A percentile compares a stretch with the other conserved stretches of the same genome.
Conservation (phyloP, 2,329 filamentous ascomycete species). For the Penicillium hordei region DNA sequence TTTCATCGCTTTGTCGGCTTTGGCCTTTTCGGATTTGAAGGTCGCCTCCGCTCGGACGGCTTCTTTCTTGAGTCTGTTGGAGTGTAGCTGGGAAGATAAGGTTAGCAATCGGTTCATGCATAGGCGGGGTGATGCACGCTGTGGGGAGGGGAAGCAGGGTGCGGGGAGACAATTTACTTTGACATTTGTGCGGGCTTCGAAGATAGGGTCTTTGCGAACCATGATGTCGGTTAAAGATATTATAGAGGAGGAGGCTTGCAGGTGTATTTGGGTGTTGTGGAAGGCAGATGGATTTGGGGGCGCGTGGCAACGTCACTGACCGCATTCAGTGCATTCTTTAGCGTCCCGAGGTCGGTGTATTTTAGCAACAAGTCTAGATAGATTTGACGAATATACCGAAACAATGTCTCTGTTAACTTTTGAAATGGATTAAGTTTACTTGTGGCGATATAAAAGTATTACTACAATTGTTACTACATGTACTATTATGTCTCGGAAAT, state of each 20-base stretch:
- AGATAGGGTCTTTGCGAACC: slow-evolving; percentile 44
- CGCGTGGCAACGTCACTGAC: slow-evolving; percentile 30
- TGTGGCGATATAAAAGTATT: neutral
- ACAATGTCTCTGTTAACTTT: neutral
- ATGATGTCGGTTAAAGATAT: slow-evolving; percentile 26
- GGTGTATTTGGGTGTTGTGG: neutral
- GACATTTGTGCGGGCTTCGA: slow-evolving; percentile 45
- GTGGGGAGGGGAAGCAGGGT: neutral
- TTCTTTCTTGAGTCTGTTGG: slow-evolving; percentile 50
- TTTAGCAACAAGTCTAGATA: neutral
- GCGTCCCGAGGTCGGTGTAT: slow-evolving; percentile 2
- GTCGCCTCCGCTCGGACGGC: slow-evolving; percentile 48
- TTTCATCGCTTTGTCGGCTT: slow-evolving; percentile 50
- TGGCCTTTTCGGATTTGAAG: slow-evolving; percentile 49
- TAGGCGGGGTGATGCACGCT: neutral
- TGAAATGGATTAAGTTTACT: neutral
- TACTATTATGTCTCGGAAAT: neutral
- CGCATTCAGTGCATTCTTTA: slow-evolving; percentile 23
- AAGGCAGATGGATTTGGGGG: slow-evolving; percentile 8
- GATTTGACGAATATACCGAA: neutral
- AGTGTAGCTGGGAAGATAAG: slow-evolving; percentile 41
- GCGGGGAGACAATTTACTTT: slow-evolving; percentile 31
- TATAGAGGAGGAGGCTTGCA: neutral
- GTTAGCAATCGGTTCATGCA: neutral
- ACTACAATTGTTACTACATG: too few relatives aligned